Percentiles rank a stretch among this genome's conserved stretches.
Evolutionary conservation across 495 filamentous ascomycete species (phyloP).

Genomic region (Penicillium coffeae): DNA sequence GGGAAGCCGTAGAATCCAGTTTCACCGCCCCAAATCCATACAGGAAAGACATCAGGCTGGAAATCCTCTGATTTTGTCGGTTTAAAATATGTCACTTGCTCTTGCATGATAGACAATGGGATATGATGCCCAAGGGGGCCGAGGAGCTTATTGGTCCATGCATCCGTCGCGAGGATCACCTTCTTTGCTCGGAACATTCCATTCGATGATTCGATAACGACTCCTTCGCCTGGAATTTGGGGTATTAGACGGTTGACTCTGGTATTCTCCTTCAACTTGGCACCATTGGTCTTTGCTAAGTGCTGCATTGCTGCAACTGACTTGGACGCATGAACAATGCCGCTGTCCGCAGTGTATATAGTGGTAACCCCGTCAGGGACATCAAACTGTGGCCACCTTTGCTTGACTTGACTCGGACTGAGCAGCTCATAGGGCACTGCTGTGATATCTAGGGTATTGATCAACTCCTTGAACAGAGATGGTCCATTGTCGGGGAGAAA

Average conservation of each 20-base stretch:
- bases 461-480: constrained; percentile 8
- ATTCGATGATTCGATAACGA: constrained; percentile 22
- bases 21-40: constrained; percentile 26
- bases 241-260: constrained; percentile 21
- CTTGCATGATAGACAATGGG: constrained; percentile 27
- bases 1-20: constrained; percentile 26
- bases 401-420: constrained; percentile 18
- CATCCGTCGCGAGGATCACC: constrained; percentile 26
- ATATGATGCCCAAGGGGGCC: constrained; percentile 22
- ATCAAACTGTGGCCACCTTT: constrained; percentile 27
- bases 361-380: constrained; percentile 21
- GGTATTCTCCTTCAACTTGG: constrained; percentile 22
- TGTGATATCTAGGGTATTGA: constrained; percentile 9
- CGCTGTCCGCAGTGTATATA: constrained; percentile 23
- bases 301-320: constrained; percentile 22
- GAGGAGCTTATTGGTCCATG: constrained; percentile 29
- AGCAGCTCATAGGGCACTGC: constrained; percentile 23
- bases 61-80: constrained; percentile 16
- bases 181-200: constrained; percentile 21
- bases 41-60: constrained; percentile 16
- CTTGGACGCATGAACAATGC: constrained; percentile 23
- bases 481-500: constrained; percentile 21
- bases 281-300: constrained; percentile 18
- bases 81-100: constrained; percentile 31
- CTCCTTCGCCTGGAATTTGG: constrained; percentile 7